Base-by-base conservation (phyloP, 306 rosid genomes). In the Medicago arabica region DNA sequence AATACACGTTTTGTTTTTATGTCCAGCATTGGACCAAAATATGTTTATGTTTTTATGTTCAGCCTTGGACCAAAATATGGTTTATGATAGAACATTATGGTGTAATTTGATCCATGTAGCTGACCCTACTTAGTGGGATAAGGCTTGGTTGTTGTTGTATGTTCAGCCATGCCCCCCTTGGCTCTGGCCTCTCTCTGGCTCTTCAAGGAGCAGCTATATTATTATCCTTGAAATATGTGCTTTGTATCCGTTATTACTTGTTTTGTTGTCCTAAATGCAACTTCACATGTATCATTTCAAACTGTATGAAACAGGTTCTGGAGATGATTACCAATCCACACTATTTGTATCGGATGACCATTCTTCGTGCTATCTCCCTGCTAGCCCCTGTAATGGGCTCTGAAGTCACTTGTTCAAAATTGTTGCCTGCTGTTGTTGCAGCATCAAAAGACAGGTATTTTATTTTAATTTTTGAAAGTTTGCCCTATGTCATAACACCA, bases 321-420 rank as follows among this genome's bases (percentile, higher is more conserved):
- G 97, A 92, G 80, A 95, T 95, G 97, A 86, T 84, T 72, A 89
- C 65, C 86, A 92, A 92, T 82, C 86, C 93, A 41, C 97, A 95
- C 79, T 95, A 95, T 83, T 77, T 95, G 92, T 92, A 95, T 83
- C 93, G 98, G 50, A 95, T 92, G 98, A 95, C 98, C 71, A 85
- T 95, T 80, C 92, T 95, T 9, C 88, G 85, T 55, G 93, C 97
- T 71, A 79, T 92, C 71, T 87, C 97, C 51, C 89, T 95, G 34
- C 98, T 95, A 78, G 97, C 97, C 60, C 93, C 98, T 16, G 97
- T 95, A 25, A 79, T 95, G 96, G 96, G 97, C 14, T 38, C 97
- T 51, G 98, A 95, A 80, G 87, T 95, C 76, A 92, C 97, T 54
- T 87, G 93, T 82, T 87, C 96, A 14, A 90, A 87, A 59, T 84